These are phyloP conservation scores for Mortierella sp. DNA, from an alignment of 371 early-diverging fungal species.

Conservation along the genomic window DNA sequence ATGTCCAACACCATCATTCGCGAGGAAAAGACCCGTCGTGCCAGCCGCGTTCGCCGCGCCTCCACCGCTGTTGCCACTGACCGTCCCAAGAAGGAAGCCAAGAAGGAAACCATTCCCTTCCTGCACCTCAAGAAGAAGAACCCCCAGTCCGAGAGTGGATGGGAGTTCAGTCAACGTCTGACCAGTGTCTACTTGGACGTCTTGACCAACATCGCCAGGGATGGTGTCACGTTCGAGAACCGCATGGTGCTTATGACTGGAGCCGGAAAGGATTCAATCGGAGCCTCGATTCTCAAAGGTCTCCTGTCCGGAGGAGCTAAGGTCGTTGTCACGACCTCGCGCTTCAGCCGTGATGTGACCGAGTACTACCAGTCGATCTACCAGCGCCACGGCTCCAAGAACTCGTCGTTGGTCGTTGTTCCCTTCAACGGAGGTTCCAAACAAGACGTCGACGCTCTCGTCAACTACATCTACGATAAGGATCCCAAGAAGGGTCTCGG, in stretches of 20 bases:
- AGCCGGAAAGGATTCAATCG: conserved; percentile 94
- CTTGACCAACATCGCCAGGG: conserved; percentile 74
- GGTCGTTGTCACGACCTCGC: conserved; percentile 94
- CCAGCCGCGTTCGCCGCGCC: conserved; percentile 57
- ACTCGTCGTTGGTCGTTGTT: conserved; percentile 89
- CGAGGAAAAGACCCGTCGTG: conserved; percentile 66
- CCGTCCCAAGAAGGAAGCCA: conserved; percentile 65
- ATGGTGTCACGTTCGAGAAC: conserved; percentile 86
- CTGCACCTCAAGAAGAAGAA: conserved; percentile 79
- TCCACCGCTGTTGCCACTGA: conserved; percentile 60
- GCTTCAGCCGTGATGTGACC: conserved; percentile 85
- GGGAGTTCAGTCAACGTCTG: conserved; percentile 78
- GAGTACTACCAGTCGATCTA: conserved; percentile 93
- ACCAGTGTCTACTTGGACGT: conserved; percentile 82
- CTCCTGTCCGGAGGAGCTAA: conserved; percentile 92
- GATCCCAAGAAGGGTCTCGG: conserved; percentile 82
- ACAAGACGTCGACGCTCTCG: conserved; percentile 82
- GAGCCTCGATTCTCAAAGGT: conserved; percentile 87
- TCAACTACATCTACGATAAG: conserved; percentile 87
- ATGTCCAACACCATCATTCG: conserved; percentile 77
- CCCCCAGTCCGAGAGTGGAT: conserved; percentile 68
- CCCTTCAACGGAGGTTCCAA: conserved; percentile 96
- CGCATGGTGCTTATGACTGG: conserved; percentile 92
- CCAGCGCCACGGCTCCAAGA: conserved; percentile 89
- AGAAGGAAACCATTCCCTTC: conserved; percentile 83